phyloP scores from a whole-genome alignment of 1,139 yeast genomes.

The Lodderomyces jiufengensis region DNA sequence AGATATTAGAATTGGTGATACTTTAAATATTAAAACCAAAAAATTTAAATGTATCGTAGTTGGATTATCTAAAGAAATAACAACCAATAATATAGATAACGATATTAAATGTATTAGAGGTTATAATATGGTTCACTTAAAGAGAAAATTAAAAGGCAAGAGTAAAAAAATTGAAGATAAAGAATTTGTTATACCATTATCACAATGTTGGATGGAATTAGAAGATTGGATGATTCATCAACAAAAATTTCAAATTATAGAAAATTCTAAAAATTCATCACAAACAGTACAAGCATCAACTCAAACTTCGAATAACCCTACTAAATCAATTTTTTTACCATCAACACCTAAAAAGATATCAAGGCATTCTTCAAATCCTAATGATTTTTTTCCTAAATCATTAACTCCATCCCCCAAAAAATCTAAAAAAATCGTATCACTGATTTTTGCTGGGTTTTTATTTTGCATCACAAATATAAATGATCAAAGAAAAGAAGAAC shows the following conservation, averaged over 20 bases:
- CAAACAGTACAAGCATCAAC: background rate
- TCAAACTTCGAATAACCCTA: background rate
- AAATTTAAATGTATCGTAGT: slow-evolving; percentile 33
- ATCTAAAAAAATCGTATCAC: slow-evolving; percentile 2
- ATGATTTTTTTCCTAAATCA: too few relatives aligned
- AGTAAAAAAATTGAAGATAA: slow-evolving; percentile 5
- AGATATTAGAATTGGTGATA: slow-evolving; percentile 39
- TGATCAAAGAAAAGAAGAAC: slow-evolving; percentile 32
- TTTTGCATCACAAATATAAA: slow-evolving; percentile 39
- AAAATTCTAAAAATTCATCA: background rate
- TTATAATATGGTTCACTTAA: slow-evolving; percentile 42
- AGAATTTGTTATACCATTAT: slow-evolving; percentile 14
- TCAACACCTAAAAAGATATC: background rate
- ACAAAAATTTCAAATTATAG: slow-evolving; percentile 20
- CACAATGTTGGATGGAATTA: slow-evolving; percentile 33
- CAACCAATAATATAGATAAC: slow-evolving; percentile 12
- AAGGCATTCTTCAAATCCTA: slow-evolving; percentile 1
- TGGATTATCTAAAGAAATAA: slow-evolving; percentile 35
- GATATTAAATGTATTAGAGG: slow-evolving; percentile 56
- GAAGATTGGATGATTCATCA: slow-evolving; percentile 43
- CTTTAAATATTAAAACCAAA: slow-evolving; percentile 18
- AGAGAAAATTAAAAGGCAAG: slow-evolving; percentile 14
- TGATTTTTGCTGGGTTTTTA: slow-evolving; percentile 22
- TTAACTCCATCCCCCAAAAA: slow-evolving; percentile 4
- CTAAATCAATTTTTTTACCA: background rate